Base-by-base conservation (phyloP, 768 basidiomycete species). In the Pisolithus albus region DNA sequence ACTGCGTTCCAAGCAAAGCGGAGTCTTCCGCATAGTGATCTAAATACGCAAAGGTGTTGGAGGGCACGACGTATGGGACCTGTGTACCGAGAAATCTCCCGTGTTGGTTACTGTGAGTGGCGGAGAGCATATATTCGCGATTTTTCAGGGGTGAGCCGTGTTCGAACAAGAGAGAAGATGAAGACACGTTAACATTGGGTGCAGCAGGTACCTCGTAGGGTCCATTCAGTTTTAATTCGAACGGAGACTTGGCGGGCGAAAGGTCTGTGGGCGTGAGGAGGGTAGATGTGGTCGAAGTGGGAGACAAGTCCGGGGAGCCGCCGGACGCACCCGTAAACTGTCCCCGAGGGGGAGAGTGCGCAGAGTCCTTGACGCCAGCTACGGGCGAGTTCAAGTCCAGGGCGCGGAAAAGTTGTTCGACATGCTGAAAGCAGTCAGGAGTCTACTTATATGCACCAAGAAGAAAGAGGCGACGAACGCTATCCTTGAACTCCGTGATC, bases 341-440 rank as follows among this genome's bases (percentile, higher is more conserved):
- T 6, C 80, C 76, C 52, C 75, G 62, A 46, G 65, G 75, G 52
- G 81, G 58, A 50, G 66, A 64, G 51, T 72, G 73, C 39, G 73
- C 56, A 24, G 78, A 74, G 56, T 72, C 65, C 11, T 76, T 75
- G 41, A 69, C 61, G 44, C 68, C 64, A 53, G 80, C 82, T 56
- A 74, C 78, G 13, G 88, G 88, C 28, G 88, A 90, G 61, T 83
- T 84, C 59, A 91, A 81, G 62, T 90, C 84, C 46, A 91, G 73
- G 13, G 86, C 82, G 38, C 88, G 83, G 50, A 91, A 73, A 42
- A 91, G 77, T 69, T 89, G 86, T 61, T 88, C 87, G 53, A 90
- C 83, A 61, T 88, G 84, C 86, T 88, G 57, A 24, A 55, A 24
- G 37, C 3, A n/a, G 16, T 30, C 24, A 7, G 26, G 32, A 44